Conservation (phyloP, 2,329 filamentous ascomycete genomes). For the Monosporascus sp. region DNA sequence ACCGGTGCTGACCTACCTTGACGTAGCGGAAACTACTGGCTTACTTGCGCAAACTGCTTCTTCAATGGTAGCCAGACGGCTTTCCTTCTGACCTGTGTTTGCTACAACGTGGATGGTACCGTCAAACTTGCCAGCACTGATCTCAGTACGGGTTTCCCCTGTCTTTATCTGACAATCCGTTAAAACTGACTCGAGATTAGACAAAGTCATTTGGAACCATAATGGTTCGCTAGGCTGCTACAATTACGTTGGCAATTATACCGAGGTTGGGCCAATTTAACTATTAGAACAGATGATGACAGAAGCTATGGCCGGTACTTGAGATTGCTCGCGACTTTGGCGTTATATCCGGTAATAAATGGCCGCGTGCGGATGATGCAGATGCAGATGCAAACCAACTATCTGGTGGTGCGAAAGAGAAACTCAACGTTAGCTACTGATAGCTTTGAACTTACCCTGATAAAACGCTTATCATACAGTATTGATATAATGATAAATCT, state of each 20-base stretch:
- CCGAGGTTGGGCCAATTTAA: slow-evolving; percentile 21
- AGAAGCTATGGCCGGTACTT: too few species aligned
- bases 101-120: slow-evolving; percentile 12
- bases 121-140: slow-evolving; percentile 17
- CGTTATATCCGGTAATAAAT: too few species aligned
- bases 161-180: not conserved
- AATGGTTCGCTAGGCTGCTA: slow-evolving; percentile 35
- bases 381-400: not conserved
- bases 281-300: too few species aligned
- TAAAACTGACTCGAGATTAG: slow-evolving; percentile 15
- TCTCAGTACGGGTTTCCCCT: slow-evolving; percentile 16
- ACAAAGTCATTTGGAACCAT: slow-evolving; percentile 30
- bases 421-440: too few species aligned
- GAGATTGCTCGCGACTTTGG: too few species aligned
- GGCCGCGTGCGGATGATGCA: not conserved
- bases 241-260: slow-evolving; percentile 30
- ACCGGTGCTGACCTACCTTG: not conserved
- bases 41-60: slow-evolving; percentile 22
- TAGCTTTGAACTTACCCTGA: too few species aligned
- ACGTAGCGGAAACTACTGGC: slow-evolving; percentile 23
- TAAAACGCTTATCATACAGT: too few species aligned
- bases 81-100: slow-evolving; percentile 22
- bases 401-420: not conserved
- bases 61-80: slow-evolving; percentile 16
- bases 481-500: too few species aligned